A percentile compares a stretch with the other conserved stretches of the same genome.
phyloP scores from a whole-genome alignment of 805 yeast species.

The Lipomyces chichibuensis region DNA sequence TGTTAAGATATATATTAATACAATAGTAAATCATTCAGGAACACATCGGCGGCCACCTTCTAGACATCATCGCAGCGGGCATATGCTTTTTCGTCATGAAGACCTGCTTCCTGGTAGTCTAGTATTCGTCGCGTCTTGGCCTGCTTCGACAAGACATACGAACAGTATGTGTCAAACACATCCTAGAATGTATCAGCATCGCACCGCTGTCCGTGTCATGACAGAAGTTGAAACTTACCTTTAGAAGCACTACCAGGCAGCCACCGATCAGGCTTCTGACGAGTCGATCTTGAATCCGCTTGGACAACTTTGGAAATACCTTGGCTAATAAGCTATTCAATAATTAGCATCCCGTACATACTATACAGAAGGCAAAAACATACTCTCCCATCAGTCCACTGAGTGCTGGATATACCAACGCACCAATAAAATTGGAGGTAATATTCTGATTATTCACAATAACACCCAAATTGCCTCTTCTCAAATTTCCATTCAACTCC shows the following conservation, averaged over 20 bases:
- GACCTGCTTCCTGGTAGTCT: conserved; percentile 7
- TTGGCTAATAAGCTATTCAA: conserved; percentile 13
- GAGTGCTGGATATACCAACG: conserved; percentile 19
- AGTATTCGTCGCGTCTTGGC: conserved; percentile 12
- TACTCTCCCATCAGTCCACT: conserved; percentile 28
- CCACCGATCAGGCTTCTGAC: conserved; percentile 27
- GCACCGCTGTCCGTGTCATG: too few species aligned
- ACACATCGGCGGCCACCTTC: background rate
- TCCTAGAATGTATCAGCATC: conserved; percentile 9
- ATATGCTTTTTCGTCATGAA: background rate
- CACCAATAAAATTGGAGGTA: conserved; percentile 17
- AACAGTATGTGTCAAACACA: conserved; percentile 27
- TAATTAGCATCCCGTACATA: background rate
- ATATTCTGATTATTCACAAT: conserved; percentile 5
- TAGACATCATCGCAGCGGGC: background rate
- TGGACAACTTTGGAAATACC: conserved; percentile 12
- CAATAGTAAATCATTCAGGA: background rate
- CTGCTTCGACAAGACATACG: conserved; percentile 17
- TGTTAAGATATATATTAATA: background rate
- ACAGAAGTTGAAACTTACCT: conserved; percentile 11
- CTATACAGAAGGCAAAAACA: background rate
- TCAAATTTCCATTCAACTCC: background rate
- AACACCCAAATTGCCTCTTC: conserved; percentile 2
- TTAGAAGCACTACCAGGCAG: conserved; percentile 17
- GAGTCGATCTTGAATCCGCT: conserved; percentile 12